Evolutionary conservation across 2,329 filamentous ascomycete genomes (phyloP).

Genomic region (Cladophialophora immunda): DNA sequence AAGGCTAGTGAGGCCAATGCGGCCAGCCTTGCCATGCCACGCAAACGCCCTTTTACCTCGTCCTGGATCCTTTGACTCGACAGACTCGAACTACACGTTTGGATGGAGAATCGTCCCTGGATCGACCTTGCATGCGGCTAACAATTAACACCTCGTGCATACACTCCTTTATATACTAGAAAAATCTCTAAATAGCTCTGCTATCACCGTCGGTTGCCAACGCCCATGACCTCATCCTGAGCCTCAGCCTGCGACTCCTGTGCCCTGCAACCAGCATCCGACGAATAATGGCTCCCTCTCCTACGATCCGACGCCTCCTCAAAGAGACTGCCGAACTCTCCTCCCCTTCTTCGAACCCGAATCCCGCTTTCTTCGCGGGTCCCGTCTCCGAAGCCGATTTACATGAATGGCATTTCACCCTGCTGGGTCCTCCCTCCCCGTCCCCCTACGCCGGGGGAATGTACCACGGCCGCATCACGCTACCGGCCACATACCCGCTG

Average conservation of each 20-base stretch:
- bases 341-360: constrained; percentile 74
- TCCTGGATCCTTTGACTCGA: neutral
- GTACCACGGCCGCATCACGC: constrained; percentile 94
- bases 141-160: neutral
- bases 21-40: neutral
- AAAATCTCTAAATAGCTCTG: neutral
- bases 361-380: constrained; percentile 82
- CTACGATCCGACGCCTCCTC: constrained; percentile 57
- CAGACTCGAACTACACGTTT: neutral
- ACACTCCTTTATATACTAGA: neutral
- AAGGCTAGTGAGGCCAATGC: too few species aligned
- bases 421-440: constrained; percentile 82
- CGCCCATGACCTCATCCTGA: constrained; percentile 4
- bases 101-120: neutral
- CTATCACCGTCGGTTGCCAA: neutral
- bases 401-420: constrained; percentile 98
- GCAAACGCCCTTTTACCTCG: too few species aligned
- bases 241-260: neutral
- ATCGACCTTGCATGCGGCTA: neutral
- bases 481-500: constrained; percentile 88
- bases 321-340: constrained; percentile 91
- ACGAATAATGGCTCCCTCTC: constrained; percentile 41
- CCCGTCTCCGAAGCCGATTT: constrained; percentile 85
- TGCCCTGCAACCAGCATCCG: neutral
- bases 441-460: constrained; percentile 82